A percentile compares a stretch with the other conserved stretches of the same genome.
phyloP scores from a whole-genome alignment of 306 rosid genomes.

The Spatholobus suberectus region DNA sequence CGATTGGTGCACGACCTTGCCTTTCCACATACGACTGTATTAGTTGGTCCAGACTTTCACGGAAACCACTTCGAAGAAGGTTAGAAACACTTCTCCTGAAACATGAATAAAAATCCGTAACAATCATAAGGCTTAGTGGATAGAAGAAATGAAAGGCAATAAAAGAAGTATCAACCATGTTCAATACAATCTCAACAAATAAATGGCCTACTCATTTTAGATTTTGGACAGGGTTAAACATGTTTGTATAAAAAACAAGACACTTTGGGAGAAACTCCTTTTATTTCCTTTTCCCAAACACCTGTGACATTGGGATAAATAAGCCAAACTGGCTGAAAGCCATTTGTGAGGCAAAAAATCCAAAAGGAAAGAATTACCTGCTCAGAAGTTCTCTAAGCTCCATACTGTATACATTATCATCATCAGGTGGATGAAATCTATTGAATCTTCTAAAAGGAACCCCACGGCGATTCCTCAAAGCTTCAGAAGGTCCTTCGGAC shows the following conservation, averaged over 20 bases:
- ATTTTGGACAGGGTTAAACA: slow-evolving; percentile 8
- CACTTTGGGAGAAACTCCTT: neutral
- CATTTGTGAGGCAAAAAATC: slow-evolving; percentile 23
- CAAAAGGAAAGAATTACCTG: slow-evolving; percentile 64
- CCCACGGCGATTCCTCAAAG: slow-evolving; percentile 77
- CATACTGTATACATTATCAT: slow-evolving; percentile 98
- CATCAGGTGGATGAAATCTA: slow-evolving; percentile 97
- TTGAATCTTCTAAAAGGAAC: slow-evolving; percentile 78
- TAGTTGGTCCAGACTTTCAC: slow-evolving; percentile 97
- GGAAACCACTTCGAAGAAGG: slow-evolving; percentile 99
- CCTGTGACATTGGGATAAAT: slow-evolving; percentile 19
- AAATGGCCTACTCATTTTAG: slow-evolving; percentile 3
- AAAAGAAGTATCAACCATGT: slow-evolving; percentile 27
- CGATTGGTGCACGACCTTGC: slow-evolving; percentile 92
- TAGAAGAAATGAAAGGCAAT: slow-evolving; percentile 28
- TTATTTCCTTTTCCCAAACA: neutral
- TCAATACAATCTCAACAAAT: slow-evolving; percentile 12
- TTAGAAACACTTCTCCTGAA: slow-evolving; percentile 99
- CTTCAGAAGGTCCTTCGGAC: slow-evolving; percentile 84
- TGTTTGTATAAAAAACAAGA: neutral
- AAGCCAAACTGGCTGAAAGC: slow-evolving; percentile 28
- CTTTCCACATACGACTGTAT: slow-evolving; percentile 97
- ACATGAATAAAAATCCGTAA: slow-evolving; percentile 46
- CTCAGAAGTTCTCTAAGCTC: slow-evolving; percentile 98
- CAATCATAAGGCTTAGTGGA: slow-evolving; percentile 29